Evolutionary conservation across 345 rosid genomes (phyloP), one percentile per base, ranked within the genome.

Genomic region (Eucalyptus cloeziana): DNA sequence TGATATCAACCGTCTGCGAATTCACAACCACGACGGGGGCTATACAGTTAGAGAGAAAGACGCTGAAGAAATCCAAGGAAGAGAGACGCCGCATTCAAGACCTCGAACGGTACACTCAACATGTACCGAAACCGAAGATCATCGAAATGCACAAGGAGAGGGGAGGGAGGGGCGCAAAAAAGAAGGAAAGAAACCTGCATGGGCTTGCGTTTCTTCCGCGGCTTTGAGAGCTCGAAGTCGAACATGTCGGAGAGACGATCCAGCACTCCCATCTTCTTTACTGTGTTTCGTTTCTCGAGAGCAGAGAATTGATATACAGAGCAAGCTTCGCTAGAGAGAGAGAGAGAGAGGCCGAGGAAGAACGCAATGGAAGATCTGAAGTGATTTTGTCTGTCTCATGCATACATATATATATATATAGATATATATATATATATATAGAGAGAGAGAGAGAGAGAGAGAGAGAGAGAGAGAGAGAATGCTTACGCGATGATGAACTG

Each of bases 1-100:
- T 94, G 89, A 94, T 94, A 4, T 94, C 94, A 86, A 94, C 95
- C 10, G 94, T 94, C 95, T 94, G 92, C 43, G 45, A 76, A 76
- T 76, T 76, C 83, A 76, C 83, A 76, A 76, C 45, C 27, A 10
- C 0, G 45, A 40, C 27, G 13, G 15, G 45, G 45, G 83, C 83
- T 0, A 71, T 40, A 71, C 14, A 76, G 83, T 76, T 76, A 76
- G 83, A 21, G 47, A 37, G 81, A 76, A 76, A 37, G 83, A 21
- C 45, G 13, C 1, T 0, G 45, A 37, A 76, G 83, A 3, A 44
- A 76, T 76, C 83, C 3, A 21, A 76, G 27, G 83, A 76, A 10
- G 27, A 19, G 27, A 19, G 83, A 40, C 25, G 13, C 30, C 13
- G 45, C 83, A 13, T 2, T 76, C 83, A 19, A 37, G 83, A 76